These are phyloP conservation scores for Diaporthe citrichinensis DNA, from an alignment of 2,329 filamentous ascomycete species.

Conservation along the genomic window DNA sequence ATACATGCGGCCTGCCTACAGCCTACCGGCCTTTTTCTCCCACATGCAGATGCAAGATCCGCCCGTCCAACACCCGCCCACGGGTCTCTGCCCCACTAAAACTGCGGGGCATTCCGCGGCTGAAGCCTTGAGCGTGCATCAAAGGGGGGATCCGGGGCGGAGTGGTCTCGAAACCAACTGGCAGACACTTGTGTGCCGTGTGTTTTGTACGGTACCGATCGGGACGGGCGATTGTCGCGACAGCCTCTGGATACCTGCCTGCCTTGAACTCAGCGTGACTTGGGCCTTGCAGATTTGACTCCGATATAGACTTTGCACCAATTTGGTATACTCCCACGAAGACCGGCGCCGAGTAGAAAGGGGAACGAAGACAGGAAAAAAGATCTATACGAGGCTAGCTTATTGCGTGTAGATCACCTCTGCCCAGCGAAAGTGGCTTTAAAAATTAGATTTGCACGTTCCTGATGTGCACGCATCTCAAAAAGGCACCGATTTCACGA, in stretches of 20 bases:
- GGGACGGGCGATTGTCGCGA: not conserved
- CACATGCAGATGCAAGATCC: conserved; percentile 40
- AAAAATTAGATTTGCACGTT: conserved; percentile 23
- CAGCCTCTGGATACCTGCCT: not conserved
- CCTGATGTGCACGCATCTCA: conserved; percentile 1
- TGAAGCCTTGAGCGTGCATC: conserved; percentile 37
- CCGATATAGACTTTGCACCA: not conserved
- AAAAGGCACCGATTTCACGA: conserved; percentile 8
- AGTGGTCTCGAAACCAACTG: conserved; percentile 20
- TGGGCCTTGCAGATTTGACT: not conserved
- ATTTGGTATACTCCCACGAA: conserved; percentile 11
- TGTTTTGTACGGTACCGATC: conserved; percentile 10
- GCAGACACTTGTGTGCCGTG: conserved; percentile 3
- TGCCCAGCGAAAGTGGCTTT: conserved; percentile 23
- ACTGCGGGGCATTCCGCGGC: conserved; percentile 40
- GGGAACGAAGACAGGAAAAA: not conserved
- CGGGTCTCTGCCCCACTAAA: conserved; percentile 31
- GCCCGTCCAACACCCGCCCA: conserved; percentile 10
- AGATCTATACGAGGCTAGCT: not conserved
- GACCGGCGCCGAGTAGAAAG: not conserved
- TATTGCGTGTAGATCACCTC: conserved; percentile 14
- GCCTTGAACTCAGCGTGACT: not conserved
- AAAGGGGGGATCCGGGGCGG: conserved; percentile 31
- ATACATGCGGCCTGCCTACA: conserved; percentile 21
- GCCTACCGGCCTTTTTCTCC: conserved; percentile 36